Conservation (phyloP, 169 alveolate species). For the Pseudocohnilembus persalinus region DNA sequence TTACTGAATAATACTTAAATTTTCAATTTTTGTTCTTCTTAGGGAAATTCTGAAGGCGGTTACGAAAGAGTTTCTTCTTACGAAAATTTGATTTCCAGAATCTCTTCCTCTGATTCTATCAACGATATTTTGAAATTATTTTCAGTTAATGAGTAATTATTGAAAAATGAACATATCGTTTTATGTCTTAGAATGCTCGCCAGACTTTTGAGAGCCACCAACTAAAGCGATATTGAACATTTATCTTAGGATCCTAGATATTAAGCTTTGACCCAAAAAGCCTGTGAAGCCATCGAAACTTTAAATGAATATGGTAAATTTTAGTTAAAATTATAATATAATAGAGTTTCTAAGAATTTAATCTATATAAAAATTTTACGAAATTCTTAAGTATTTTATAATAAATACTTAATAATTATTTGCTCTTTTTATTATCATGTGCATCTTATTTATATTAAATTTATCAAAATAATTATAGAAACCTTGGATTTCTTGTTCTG, state of each 20-base stretch:
- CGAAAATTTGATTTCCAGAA: neutral
- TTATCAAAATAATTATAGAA: neutral
- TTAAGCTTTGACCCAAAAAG: neutral
- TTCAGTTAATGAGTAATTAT: neutral
- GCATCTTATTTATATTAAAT: neutral
- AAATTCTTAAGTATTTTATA: too few relatives aligned
- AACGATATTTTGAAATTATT: neutral
- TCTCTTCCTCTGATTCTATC: neutral
- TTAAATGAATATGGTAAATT: neutral
- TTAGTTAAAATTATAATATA: too few relatives aligned
- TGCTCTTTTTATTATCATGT: too few relatives aligned
- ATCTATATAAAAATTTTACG: neutral
- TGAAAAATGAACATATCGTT: neutral
- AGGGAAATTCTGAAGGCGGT: neutral
- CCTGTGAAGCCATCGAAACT: neutral
- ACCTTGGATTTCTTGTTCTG: neutral
- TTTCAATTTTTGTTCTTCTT: neutral
- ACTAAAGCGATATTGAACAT: neutral
- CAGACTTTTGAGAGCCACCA: neutral
- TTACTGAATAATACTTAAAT: too few relatives aligned
- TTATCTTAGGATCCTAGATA: neutral
- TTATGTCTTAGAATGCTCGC: neutral
- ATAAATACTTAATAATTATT: too few relatives aligned
- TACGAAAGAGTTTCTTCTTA: neutral
- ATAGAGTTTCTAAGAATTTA: too few relatives aligned